phyloP scores from a whole-genome alignment of 768 basidiomycete genomes.

The Cystobasidiopsis lactophilus region DNA sequence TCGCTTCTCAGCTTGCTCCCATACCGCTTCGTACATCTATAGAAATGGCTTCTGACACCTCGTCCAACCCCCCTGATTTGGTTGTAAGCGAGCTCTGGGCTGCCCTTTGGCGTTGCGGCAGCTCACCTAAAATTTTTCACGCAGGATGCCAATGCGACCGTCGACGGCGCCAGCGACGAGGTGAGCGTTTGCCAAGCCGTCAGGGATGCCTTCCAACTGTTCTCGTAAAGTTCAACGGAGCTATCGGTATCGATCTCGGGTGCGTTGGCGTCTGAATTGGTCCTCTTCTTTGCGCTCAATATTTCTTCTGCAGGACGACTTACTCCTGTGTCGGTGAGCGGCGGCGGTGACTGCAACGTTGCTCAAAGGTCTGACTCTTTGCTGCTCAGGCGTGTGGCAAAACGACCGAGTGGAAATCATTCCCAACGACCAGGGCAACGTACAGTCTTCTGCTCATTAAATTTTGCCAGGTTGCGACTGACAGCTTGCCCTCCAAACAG shows the following conservation, averaged over 20 bases:
- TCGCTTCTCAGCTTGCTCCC: no score
- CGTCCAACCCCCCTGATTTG: no score
- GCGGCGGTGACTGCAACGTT: not conserved
- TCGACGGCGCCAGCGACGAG: no score
- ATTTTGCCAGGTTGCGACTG: not conserved
- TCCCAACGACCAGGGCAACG: slow-evolving; percentile 23
- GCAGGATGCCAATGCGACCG: no score
- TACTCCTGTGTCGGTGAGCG: slow-evolving; percentile 4
- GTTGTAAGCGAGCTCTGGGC: no score
- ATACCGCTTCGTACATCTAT: no score
- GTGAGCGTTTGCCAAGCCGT: no score
- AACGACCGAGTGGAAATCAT: slow-evolving; percentile 99
- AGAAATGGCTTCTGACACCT: no score
- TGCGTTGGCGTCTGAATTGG: not conserved
- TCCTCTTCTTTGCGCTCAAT: not conserved
- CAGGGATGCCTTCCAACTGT: no score
- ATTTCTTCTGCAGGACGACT: slow-evolving; percentile 4
- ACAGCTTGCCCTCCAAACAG: slow-evolving; percentile 30
- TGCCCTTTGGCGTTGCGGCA: no score
- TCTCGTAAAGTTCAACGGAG: slow-evolving; percentile 8
- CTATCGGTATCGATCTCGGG: slow-evolving; percentile 7
- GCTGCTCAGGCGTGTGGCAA: slow-evolving; percentile 77
- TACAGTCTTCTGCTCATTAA: not conserved
- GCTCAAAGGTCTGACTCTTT: not conserved
- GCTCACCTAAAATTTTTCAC: no score